Evolutionary conservation across 805 yeast species (phyloP).

Genomic region (Suhomyces tanzawaensis): DNA sequence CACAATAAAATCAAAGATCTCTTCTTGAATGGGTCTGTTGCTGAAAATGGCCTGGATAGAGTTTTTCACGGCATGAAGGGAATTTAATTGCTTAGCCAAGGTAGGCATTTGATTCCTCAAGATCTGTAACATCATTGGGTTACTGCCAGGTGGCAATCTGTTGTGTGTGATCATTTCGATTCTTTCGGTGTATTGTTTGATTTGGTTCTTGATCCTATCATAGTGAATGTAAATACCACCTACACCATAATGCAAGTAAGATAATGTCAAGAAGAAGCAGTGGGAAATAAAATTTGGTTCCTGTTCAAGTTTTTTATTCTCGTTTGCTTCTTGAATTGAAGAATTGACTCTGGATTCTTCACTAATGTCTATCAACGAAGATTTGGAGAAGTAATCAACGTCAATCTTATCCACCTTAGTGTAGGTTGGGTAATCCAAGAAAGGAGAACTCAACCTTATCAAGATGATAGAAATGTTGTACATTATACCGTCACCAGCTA

Average conservation of each 20-base stretch:
- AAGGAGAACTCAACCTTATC: slow-evolving; percentile 77
- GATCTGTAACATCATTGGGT: slow-evolving; percentile 23
- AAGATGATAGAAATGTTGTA: slow-evolving; percentile 68
- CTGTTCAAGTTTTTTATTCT: slow-evolving; percentile 31
- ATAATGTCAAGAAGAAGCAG: slow-evolving; percentile 74
- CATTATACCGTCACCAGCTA: slow-evolving; percentile 81
- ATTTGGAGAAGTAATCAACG: slow-evolving; percentile 56
- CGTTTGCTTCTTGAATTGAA: slow-evolving; percentile 65
- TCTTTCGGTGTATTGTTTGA: slow-evolving; percentile 49
- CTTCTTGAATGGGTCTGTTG: slow-evolving; percentile 56
- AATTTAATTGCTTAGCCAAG: slow-evolving; percentile 36
- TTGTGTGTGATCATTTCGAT: slow-evolving; percentile 44
- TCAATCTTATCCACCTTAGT: slow-evolving; percentile 77
- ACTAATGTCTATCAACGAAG: slow-evolving; percentile 55
- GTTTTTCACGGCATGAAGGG: slow-evolving; percentile 45
- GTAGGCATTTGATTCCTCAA: slow-evolving; percentile 46
- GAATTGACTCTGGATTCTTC: slow-evolving; percentile 86
- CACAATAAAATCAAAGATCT: slow-evolving; percentile 70
- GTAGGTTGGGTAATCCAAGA: slow-evolving; percentile 59
- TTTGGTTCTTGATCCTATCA: slow-evolving; percentile 49
- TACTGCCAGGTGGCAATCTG: slow-evolving; percentile 24
- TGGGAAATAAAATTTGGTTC: slow-evolving; percentile 81
- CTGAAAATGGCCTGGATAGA: slow-evolving; percentile 63
- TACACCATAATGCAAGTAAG: slow-evolving; percentile 83
- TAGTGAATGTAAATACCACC: slow-evolving; percentile 68